Percentiles rank a stretch among this genome's conserved stretches.
Conservation (phyloP, 2,329 filamentous ascomycete species). For the Beauveria medogensis region DNA sequence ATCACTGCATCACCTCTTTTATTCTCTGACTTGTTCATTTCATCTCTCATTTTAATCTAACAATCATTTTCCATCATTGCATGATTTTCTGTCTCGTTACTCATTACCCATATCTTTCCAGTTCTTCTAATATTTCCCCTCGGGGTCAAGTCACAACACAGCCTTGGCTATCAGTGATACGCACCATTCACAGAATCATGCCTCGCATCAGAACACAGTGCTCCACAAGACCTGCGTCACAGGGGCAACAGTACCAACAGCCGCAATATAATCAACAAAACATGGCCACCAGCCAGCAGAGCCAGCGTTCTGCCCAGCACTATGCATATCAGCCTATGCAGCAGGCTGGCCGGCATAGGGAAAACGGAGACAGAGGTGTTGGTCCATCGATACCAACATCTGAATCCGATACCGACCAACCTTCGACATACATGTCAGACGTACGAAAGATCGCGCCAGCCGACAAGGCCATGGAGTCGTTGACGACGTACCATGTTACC, state of each 20-base stretch:
- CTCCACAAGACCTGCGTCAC: neutral
- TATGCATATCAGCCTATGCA: neutral
- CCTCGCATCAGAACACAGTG: neutral
- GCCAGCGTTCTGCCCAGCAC: neutral
- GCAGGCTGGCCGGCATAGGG: neutral
- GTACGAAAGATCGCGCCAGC: neutral
- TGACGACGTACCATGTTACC: neutral
- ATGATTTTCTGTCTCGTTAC: neutral
- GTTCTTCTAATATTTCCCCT: neutral
- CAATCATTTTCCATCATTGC: neutral
- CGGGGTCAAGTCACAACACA: neutral
- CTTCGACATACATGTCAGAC: neutral
- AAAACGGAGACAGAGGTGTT: neutral
- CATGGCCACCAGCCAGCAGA: neutral
- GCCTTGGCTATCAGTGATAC: neutral
- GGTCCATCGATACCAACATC: neutral
- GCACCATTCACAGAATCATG: neutral
- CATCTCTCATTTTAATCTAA: neutral
- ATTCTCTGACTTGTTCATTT: neutral
- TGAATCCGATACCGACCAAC: neutral
- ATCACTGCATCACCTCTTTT: neutral
- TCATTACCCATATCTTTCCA: neutral
- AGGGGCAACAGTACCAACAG: neutral
- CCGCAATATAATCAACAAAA: neutral
- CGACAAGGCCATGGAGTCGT: neutral